Evolutionary conservation across 202 grass and related monocot species (phyloP).

Genomic region (Cymbopogon flexuosus): DNA sequence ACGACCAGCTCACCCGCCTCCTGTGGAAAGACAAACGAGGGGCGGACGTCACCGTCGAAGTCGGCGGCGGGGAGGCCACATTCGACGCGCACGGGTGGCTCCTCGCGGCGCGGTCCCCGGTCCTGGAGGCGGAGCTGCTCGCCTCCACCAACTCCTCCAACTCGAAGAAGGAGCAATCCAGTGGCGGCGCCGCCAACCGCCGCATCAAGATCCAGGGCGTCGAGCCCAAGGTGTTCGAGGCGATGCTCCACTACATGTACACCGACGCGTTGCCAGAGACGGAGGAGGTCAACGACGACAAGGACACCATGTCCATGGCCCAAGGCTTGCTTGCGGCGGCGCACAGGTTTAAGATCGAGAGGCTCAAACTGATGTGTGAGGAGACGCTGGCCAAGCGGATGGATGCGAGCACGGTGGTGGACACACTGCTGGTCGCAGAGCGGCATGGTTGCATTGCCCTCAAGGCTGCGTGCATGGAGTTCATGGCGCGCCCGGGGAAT

Average conservation of each 20-base stretch:
- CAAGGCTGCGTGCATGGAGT: not conserved
- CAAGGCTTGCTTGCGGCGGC: not conserved
- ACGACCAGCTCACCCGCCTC: not conserved
- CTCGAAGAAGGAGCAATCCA: not conserved
- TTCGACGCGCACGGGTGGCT: conserved; percentile 5
- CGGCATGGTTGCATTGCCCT: not conserved
- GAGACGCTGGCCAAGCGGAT: not conserved
- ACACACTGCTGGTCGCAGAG: not conserved
- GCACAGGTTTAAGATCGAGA: not conserved
- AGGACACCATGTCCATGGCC: not conserved
- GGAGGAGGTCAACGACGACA: too few relatives aligned
- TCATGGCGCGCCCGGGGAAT: not conserved
- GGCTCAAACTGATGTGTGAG: not conserved
- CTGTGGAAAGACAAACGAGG: not conserved
- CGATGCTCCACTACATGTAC: conserved; percentile 12
- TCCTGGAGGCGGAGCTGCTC: not conserved
- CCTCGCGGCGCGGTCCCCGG: not conserved
- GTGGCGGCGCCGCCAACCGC: too few relatives aligned
- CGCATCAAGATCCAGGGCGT: not conserved
- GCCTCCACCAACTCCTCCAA: too few relatives aligned
- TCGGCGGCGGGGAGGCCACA: not conserved
- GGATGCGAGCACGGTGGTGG: not conserved
- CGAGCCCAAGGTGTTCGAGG: not conserved
- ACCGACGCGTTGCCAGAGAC: not conserved
- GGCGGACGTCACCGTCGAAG: not conserved